Evolutionary conservation across 805 yeast genomes (phyloP).

Genomic region (Blastobotrys parvus): DNA sequence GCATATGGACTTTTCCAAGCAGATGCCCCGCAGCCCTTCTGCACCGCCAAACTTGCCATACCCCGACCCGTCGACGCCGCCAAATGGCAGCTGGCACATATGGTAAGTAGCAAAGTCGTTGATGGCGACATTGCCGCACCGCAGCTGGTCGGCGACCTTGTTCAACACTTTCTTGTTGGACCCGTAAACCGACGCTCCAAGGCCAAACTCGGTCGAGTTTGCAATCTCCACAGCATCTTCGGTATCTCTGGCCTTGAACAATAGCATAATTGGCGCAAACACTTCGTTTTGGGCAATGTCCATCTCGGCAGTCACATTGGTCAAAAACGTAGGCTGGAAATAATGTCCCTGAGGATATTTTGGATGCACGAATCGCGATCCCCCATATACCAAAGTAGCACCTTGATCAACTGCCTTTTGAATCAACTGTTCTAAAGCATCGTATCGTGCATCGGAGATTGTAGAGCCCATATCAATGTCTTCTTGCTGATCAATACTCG

Average conservation of each 20-base stretch:
- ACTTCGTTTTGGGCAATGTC: slow-evolving; percentile 81
- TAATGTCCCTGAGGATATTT: slow-evolving; percentile 94
- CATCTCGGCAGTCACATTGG: slow-evolving; percentile 73
- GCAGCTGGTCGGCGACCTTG: slow-evolving; percentile 52
- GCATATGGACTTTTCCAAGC: slow-evolving; percentile 80
- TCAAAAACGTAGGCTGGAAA: slow-evolving; percentile 81
- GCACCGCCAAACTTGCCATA: slow-evolving; percentile 98
- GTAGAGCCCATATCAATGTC: slow-evolving; percentile 96
- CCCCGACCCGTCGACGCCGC: slow-evolving; percentile 89
- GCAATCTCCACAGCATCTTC: slow-evolving; percentile 70
- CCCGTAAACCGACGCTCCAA: slow-evolving; percentile 90
- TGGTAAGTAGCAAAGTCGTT: slow-evolving; percentile 97
- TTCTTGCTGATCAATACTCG: slow-evolving; percentile 84
- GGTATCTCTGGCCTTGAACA: slow-evolving; percentile 61
- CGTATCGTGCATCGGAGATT: slow-evolving; percentile 72
- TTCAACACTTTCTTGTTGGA: slow-evolving; percentile 47
- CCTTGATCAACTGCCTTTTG: slow-evolving; percentile 69
- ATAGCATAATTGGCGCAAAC: slow-evolving; percentile 83
- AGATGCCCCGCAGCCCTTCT: slow-evolving; percentile 88
- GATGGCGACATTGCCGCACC: slow-evolving; percentile 89
- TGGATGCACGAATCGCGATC: slow-evolving; percentile 73
- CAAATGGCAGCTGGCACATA: slow-evolving; percentile 94
- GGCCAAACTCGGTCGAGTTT: slow-evolving; percentile 78
- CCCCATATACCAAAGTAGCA: slow-evolving; percentile 78
- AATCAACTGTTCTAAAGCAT: slow-evolving; percentile 54